These are phyloP conservation scores for Colletotrichum simmondsii DNA, from an alignment of 2,329 filamentous ascomycete species.

Conservation along the genomic window DNA sequence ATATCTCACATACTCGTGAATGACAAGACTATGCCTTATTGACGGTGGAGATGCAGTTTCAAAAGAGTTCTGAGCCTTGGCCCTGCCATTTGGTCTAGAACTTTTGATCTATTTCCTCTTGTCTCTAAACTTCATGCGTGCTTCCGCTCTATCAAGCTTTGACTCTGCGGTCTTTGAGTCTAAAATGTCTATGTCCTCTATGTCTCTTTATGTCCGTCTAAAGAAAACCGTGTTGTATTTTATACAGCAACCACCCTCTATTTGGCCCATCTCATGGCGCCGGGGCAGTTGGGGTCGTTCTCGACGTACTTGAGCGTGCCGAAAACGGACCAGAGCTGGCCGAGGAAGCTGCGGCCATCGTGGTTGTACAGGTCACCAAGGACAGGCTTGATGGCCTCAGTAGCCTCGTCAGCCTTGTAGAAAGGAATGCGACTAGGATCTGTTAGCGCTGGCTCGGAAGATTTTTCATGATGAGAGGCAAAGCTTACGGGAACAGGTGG, in stretches of 20 bases:
- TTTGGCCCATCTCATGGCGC: constrained; percentile 49
- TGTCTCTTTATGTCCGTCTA: constrained; percentile 17
- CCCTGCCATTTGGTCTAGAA: constrained; percentile 1
- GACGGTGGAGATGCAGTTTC: neutral
- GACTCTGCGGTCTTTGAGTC: neutral
- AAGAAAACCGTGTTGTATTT: neutral
- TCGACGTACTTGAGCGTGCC: constrained; percentile 60
- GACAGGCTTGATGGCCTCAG: constrained; percentile 65
- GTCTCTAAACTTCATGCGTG: neutral
- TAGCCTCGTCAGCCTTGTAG: constrained; percentile 70
- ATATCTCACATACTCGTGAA: neutral
- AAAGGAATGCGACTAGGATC: constrained; percentile 62
- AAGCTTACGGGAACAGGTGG: constrained; percentile 65
- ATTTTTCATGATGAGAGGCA: neutral
- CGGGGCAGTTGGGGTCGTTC: constrained; percentile 47
- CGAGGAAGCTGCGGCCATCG: constrained; percentile 56
- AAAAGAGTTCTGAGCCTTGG: neutral
- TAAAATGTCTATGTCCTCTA: constrained; percentile 9
- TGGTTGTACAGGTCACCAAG: constrained; percentile 65
- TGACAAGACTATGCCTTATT: neutral
- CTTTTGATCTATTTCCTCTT: neutral
- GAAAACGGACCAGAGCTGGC: constrained; percentile 58
- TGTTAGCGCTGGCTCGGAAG: neutral
- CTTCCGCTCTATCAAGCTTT: neutral
- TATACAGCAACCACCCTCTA: neutral